These are phyloP conservation scores for Leucogyrophana mollusca DNA, from an alignment of 768 basidiomycete species.

Conservation along the genomic window DNA sequence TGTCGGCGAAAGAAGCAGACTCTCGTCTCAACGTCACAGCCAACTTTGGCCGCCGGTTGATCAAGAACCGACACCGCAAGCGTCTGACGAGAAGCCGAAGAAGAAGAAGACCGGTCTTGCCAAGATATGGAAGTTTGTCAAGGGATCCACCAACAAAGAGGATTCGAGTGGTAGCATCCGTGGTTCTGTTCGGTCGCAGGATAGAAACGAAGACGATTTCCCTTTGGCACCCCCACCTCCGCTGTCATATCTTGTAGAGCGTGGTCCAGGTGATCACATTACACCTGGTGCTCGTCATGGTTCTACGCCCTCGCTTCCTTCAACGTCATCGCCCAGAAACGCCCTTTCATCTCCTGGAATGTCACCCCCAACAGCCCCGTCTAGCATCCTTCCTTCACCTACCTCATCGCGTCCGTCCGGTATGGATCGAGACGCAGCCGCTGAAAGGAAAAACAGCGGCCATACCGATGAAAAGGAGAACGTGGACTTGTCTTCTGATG, in stretches of 20 bases:
- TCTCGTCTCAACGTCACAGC: slow-evolving; percentile 42
- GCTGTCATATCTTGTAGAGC: slow-evolving; percentile 77
- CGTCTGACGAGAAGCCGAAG: slow-evolving; percentile 48
- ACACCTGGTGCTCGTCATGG: slow-evolving; percentile 51
- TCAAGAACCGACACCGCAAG: slow-evolving; percentile 16
- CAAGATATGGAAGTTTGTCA: slow-evolving; percentile 81
- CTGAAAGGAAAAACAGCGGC: slow-evolving; percentile 39
- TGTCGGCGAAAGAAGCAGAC: slow-evolving; percentile 32
- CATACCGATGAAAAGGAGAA: slow-evolving; percentile 45
- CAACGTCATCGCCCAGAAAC: slow-evolving; percentile 54
- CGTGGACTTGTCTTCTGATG: slow-evolving; percentile 24
- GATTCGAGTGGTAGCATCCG: slow-evolving; percentile 22
- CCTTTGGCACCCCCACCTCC: slow-evolving; percentile 91
- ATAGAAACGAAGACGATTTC: slow-evolving; percentile 58
- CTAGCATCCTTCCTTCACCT: slow-evolving; percentile 73
- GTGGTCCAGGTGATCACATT: slow-evolving; percentile 53
- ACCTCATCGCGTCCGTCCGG: slow-evolving; percentile 67
- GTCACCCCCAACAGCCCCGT: slow-evolving; percentile 74
- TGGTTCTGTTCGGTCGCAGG: slow-evolving; percentile 37
- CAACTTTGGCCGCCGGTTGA: slow-evolving; percentile 51
- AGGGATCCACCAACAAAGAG: slow-evolving; percentile 50
- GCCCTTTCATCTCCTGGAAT: slow-evolving; percentile 56
- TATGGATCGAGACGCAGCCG: slow-evolving; percentile 52
- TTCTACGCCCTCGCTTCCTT: slow-evolving; percentile 70
- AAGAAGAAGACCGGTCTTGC: slow-evolving; percentile 79